Percentiles rank a stretch among this genome's conserved stretches.
Evolutionary conservation across 2,329 filamentous ascomycete species (phyloP).

Genomic region (Neopestalotiopsis sp.): DNA sequence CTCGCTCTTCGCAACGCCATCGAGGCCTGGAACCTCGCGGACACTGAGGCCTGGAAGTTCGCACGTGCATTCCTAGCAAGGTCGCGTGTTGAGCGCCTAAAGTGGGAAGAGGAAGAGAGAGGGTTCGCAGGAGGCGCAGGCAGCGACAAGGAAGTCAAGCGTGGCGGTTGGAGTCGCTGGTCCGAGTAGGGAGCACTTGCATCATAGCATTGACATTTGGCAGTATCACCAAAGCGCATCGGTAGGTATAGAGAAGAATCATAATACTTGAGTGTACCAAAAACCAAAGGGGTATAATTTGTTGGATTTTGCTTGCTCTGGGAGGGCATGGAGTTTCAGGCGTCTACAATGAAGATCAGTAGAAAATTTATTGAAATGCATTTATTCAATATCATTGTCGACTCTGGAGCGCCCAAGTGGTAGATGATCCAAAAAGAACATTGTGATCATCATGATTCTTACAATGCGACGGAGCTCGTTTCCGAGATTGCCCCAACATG

Average conservation of each 20-base stretch:
- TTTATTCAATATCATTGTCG: background rate
- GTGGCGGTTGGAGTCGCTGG: slow-evolving; percentile 22
- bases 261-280: slow-evolving; percentile 1
- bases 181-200: slow-evolving; percentile 6
- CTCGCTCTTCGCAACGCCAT: slow-evolving; percentile 56
- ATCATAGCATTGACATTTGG: background rate
- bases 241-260: background rate
- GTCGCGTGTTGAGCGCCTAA: slow-evolving; percentile 63
- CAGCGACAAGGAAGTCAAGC: slow-evolving; percentile 45
- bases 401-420: no score
- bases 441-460: no score
- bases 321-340: slow-evolving; percentile 12
- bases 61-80: slow-evolving; percentile 70
- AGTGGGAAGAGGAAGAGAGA: slow-evolving; percentile 74
- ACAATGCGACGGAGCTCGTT: no score
- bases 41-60: slow-evolving; percentile 81
- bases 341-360: background rate
- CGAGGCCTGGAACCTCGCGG: slow-evolving; percentile 73
- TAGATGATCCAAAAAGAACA: no score
- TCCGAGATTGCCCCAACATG: no score
- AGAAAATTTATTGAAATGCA: background rate
- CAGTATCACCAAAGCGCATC: background rate
- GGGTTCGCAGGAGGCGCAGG: slow-evolving; percentile 68
- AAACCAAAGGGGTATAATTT: background rate
- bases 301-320: background rate